Evolutionary conservation across 257 asterid genomes (phyloP).

Genomic region (Fraxinus quadrangulata): DNA sequence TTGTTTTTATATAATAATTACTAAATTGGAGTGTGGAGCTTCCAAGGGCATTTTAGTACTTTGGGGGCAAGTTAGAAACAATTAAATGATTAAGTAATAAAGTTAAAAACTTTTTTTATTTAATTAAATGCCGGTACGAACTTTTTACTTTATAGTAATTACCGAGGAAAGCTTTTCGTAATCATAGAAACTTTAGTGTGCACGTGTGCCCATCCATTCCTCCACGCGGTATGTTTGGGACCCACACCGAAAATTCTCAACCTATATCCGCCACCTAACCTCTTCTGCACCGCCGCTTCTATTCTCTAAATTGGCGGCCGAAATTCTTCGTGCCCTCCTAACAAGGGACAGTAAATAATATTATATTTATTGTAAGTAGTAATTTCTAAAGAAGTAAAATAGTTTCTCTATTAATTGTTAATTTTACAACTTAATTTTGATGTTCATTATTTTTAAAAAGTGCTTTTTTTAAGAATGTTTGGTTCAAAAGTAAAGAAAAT

Average conservation of each 20-base stretch:
- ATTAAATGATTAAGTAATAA: neutral
- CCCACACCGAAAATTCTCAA: constrained; percentile 44
- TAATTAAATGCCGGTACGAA: neutral
- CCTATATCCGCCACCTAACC: neutral
- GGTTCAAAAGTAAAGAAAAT: too few relatives aligned
- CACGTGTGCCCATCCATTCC: constrained; percentile 65
- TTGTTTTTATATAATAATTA: too few relatives aligned
- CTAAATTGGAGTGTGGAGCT: neutral
- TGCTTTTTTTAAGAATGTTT: too few relatives aligned
- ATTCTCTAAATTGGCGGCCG: neutral
- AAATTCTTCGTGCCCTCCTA: neutral
- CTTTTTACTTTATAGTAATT: constrained; percentile 22
- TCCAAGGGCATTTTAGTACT: neutral
- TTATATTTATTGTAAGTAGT: too few relatives aligned
- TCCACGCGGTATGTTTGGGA: constrained; percentile 32
- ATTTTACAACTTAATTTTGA: too few relatives aligned
- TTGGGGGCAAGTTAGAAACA: neutral
- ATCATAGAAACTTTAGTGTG: constrained; percentile 33
- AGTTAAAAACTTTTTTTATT: neutral
- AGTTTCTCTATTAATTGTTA: too few relatives aligned
- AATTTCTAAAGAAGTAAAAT: too few relatives aligned
- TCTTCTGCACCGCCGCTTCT: neutral
- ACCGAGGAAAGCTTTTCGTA: constrained; percentile 43
- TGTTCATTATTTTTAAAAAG: too few relatives aligned
- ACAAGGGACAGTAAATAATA: too few relatives aligned